A percentile compares a stretch with the other conserved stretches of the same genome.
Conservation (phyloP, 2,329 filamentous ascomycete genomes). For the Coniochaeta prunicola region DNA sequence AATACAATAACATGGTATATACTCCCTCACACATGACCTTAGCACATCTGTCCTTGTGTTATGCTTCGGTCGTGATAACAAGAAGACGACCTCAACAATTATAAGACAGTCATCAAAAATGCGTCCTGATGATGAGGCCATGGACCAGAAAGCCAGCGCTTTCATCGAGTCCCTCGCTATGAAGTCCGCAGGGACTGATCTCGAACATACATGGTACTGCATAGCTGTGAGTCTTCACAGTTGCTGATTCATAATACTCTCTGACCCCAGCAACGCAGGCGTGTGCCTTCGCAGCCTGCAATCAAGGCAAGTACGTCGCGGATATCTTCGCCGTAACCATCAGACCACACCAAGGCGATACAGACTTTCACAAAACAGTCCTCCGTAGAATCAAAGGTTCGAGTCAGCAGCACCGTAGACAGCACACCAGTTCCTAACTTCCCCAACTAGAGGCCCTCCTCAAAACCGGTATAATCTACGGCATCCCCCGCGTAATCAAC, state of each 20-base stretch:
- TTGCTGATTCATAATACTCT: not conserved
- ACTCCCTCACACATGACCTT: not conserved
- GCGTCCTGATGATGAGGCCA: not conserved
- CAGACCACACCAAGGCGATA: not conserved
- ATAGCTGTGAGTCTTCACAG: not conserved
- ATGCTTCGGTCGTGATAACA: not conserved
- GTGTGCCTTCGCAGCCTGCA: constrained; percentile 8
- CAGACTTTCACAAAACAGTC: constrained; percentile 2
- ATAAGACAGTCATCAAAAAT: not conserved
- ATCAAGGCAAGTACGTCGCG: constrained; percentile 8
- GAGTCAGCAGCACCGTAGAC: not conserved
- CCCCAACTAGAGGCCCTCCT: constrained; percentile 11
- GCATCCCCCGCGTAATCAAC: constrained; percentile 19
- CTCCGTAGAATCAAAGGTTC: constrained; percentile 8
- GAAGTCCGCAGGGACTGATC: not conserved
- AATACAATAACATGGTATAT: not conserved
- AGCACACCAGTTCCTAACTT: not conserved
- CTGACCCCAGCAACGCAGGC: not conserved
- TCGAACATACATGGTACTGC: constrained; percentile 2
- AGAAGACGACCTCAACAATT: not conserved
- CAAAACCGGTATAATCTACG: constrained; percentile 18
- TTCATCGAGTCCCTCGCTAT: not conserved
- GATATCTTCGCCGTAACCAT: constrained; percentile 6
- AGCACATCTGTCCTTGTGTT: not conserved
- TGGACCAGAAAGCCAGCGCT: not conserved